phyloP scores from a whole-genome alignment of 768 basidiomycete genomes.

The Pleurotus pulmonarius region DNA sequence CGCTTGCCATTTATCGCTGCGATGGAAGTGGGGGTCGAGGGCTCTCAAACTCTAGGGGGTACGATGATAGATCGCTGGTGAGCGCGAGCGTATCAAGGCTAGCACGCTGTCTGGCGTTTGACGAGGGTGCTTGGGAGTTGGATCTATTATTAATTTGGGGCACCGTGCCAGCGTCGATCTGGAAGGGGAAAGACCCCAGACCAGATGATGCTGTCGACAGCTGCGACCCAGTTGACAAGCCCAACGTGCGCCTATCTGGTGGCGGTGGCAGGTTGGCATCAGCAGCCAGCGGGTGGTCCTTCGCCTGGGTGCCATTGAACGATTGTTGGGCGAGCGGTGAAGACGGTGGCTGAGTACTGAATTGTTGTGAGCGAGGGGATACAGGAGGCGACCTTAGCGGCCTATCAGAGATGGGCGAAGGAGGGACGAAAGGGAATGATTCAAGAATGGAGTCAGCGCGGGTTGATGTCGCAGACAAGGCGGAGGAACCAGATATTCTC shows the following conservation, averaged over 20 bases:
- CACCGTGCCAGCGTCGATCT: slow-evolving; percentile 62
- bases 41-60: slow-evolving; percentile 69
- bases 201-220: slow-evolving; percentile 76
- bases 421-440: slow-evolving; percentile 86
- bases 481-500: slow-evolving; percentile 62
- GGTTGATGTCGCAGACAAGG: slow-evolving; percentile 64
- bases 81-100: slow-evolving; percentile 84
- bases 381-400: slow-evolving; percentile 72
- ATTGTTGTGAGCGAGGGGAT: slow-evolving; percentile 64
- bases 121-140: slow-evolving; percentile 24
- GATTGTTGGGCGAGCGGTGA: slow-evolving; percentile 59
- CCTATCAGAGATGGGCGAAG: slow-evolving; percentile 82
- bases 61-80: slow-evolving; percentile 80
- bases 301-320: slow-evolving; percentile 23
- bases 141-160: slow-evolving; percentile 21
- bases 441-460: slow-evolving; percentile 83
- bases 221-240: slow-evolving; percentile 74
- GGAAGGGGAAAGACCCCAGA: slow-evolving; percentile 84
- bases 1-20: not conserved
- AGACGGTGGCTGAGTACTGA: slow-evolving; percentile 21
- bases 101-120: slow-evolving; percentile 59
- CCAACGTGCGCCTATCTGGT: slow-evolving; percentile 58
- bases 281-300: slow-evolving; percentile 15
- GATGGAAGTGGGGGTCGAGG: not conserved
- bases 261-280: slow-evolving; percentile 42